Base-by-base conservation (phyloP, 208 protist genomes). In the Leptomonas seymouri region DNA sequence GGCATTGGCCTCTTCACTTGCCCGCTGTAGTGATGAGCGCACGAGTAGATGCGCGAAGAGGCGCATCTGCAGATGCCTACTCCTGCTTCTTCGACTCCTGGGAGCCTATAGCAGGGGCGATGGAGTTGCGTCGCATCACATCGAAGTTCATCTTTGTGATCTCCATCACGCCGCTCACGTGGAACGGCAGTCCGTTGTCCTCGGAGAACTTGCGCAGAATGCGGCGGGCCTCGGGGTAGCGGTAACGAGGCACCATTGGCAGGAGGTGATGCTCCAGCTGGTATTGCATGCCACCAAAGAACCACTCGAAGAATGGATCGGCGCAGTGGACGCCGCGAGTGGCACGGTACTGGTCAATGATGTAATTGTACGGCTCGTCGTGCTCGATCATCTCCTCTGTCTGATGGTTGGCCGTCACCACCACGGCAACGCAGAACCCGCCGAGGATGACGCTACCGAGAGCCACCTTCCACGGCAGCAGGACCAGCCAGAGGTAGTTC, bases 191-290 rank as follows among this genome's bases (percentile, higher is more conserved):
- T 21, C 63, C 75, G 63, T 93, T 90, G 27, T 91, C 88, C 63
- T 90, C 77, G 23, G 88, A 85, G 60, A 93, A 93, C 70, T 93
- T 89, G 57, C 81, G 81, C 14, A 93, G 71, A 39, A 91, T 58
- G n/a, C 58, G 58, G 27, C 85, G 84, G 6, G 72, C 75, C 60
- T 73, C 78, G 15, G 85, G 81, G 76, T 93, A 93, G 54, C 85
- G 82, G 74, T 93, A 91, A 63, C 82, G 85, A 0, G 88, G 81
- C 28, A 90, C 73, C 46, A 67, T 85, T 16, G 85, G 88, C 27
- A 93, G 79, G n/a, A 91, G 76, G 72, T 93, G 88, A 76, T 93
- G 88, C 79, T 93, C 88, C 27, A 93, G 78, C 76, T 93, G 88
- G 76, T 91, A 93, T 71, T 91, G 88, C 88, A 93, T 93, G 63